phyloP scores from a whole-genome alignment of 805 yeast genomes.

The Sporopachydermia quercuum region DNA sequence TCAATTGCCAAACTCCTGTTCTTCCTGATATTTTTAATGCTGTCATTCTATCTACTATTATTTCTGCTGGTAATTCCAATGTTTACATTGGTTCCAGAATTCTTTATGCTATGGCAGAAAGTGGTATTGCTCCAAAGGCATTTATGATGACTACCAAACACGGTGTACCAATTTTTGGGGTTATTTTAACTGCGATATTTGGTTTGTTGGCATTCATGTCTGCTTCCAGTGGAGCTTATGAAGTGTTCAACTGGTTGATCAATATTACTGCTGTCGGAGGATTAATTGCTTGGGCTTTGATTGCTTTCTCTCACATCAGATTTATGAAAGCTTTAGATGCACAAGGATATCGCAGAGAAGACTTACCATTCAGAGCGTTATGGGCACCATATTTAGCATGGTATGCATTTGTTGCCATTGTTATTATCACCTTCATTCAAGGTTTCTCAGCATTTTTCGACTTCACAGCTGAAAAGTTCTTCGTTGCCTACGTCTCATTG shows the following conservation, averaged over 20 bases:
- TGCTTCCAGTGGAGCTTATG: slow-evolving; percentile 32
- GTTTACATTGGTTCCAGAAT: slow-evolving; percentile 60
- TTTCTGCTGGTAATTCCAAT: slow-evolving; percentile 72
- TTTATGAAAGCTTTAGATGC: slow-evolving; percentile 44
- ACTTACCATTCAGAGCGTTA: slow-evolving; percentile 61
- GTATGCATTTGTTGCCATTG: slow-evolving; percentile 40
- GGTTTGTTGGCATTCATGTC: slow-evolving; percentile 55
- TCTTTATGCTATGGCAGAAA: slow-evolving; percentile 48
- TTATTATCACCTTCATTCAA: slow-evolving; percentile 49
- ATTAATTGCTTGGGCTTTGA: slow-evolving; percentile 29
- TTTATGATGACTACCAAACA: slow-evolving; percentile 32
- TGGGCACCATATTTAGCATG: slow-evolving; percentile 55
- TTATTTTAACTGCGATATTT: slow-evolving; percentile 39
- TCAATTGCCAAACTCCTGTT: slow-evolving; percentile 49
- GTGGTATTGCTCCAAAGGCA: slow-evolving; percentile 39
- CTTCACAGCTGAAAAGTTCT: slow-evolving; percentile 40
- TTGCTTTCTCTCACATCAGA: slow-evolving; percentile 1
- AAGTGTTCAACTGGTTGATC: slow-evolving; percentile 58
- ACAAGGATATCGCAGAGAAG: slow-evolving; percentile 52
- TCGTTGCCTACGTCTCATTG: slow-evolving; percentile 58
- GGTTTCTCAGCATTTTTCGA: slow-evolving; percentile 53
- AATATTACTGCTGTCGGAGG: slow-evolving; percentile 72
- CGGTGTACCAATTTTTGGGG: slow-evolving; percentile 53
- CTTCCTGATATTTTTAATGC: slow-evolving; percentile 63
- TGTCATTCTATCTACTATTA: slow-evolving; percentile 46